Evolutionary conservation across 2,329 filamentous ascomycete genomes (phyloP).

Genomic region (Aspergillus sp.): DNA sequence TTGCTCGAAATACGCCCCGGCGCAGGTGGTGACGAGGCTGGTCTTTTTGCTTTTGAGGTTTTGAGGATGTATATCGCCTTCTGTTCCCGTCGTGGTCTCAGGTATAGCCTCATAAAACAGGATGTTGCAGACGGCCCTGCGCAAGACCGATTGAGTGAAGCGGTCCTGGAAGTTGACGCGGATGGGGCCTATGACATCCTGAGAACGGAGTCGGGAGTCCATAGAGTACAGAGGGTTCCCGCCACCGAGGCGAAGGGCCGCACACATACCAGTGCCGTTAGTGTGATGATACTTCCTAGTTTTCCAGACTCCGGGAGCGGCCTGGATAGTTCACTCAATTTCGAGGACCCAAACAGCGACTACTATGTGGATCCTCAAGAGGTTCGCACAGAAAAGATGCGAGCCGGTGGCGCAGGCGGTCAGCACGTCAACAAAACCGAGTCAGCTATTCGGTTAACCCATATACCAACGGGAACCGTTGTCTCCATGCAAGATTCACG

Average conservation of each 20-base stretch:
- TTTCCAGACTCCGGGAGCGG: constrained; percentile 61
- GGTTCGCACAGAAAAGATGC: constrained; percentile 84
- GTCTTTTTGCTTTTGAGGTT: constrained; percentile 83
- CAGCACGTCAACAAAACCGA: constrained; percentile 99
- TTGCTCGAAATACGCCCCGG: constrained; percentile 90
- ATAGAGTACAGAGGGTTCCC: constrained; percentile 90
- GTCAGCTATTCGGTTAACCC: constrained; percentile 89
- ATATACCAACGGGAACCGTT: constrained; percentile 80
- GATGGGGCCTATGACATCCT: constrained; percentile 78
- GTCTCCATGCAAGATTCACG: constrained; percentile 92
- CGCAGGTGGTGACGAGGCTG: constrained; percentile 86
- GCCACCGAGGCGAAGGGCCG: constrained; percentile 87
- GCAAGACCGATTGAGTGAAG: constrained; percentile 77
- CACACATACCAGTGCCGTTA: constrained; percentile 89
- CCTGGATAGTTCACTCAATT: constrained; percentile 58
- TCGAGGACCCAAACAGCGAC: constrained; percentile 83
- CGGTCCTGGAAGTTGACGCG: constrained; percentile 78
- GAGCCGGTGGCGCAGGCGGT: constrained; percentile 85
- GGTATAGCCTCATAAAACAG: constrained; percentile 72
- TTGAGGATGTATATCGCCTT: constrained; percentile 87
- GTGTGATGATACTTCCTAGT: constrained; percentile 86
- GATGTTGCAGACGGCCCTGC: constrained; percentile 69
- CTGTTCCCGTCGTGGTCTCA: constrained; percentile 69
- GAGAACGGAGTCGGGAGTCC: constrained; percentile 87
- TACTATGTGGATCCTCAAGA: constrained; percentile 87